Percentiles rank a stretch among this genome's conserved stretches.
These are phyloP conservation scores for Petunia hybrid DNA, from an alignment of 305 asterid genomes.

Conservation along the genomic window DNA sequence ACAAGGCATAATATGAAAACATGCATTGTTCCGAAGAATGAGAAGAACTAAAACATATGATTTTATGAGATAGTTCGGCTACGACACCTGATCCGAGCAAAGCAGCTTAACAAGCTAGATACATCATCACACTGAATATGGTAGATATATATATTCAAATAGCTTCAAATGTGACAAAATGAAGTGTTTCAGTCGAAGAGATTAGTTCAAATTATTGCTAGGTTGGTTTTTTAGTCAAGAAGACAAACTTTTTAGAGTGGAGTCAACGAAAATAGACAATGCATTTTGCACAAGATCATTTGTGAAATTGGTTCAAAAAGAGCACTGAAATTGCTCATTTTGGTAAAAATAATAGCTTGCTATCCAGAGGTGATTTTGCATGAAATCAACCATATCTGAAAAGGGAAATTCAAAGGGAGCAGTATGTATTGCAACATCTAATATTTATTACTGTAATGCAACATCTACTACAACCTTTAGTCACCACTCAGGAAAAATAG, in stretches of 20 bases:
- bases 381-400: not conserved
- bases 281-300: slow-evolving; percentile 5
- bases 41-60: not conserved
- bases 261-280: slow-evolving; percentile 5
- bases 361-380: not conserved
- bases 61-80: not conserved
- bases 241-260: not conserved
- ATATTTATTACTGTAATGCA: not conserved
- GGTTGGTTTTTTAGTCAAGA: not conserved
- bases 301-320: slow-evolving; percentile 13
- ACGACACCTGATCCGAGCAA: slow-evolving; percentile 9
- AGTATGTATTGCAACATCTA: not conserved
- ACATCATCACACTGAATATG: not conserved
- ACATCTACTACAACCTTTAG: not conserved
- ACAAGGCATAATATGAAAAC: slow-evolving; percentile 25
- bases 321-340: not conserved
- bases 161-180: slow-evolving; percentile 7
- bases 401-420: slow-evolving; percentile 1
- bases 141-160: not conserved
- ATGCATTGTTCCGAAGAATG: not conserved
- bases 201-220: not conserved
- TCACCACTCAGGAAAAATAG: slow-evolving; percentile 3
- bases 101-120: slow-evolving; percentile 14
- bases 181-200: not conserved
- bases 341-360: not conserved